These are phyloP conservation scores for Neoboletus subvelutipes DNA, from an alignment of 768 basidiomycete genomes.

Conservation along the genomic window DNA sequence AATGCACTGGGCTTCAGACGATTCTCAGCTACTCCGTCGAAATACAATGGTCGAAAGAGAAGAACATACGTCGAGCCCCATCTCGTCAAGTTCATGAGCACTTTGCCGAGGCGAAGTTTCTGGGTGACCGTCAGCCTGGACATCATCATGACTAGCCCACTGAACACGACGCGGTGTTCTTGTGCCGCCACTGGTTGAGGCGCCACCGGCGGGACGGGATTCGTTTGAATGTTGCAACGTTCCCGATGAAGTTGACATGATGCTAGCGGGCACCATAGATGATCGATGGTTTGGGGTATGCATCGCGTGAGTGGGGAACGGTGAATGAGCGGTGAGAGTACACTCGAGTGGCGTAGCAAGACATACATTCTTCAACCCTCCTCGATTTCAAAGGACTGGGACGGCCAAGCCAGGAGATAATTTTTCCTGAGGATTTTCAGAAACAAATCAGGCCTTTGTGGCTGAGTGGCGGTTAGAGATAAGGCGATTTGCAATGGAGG, in stretches of 20 bases:
- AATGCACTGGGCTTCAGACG: slow-evolving; percentile 46
- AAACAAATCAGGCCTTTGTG: not conserved
- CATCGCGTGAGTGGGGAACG: not conserved
- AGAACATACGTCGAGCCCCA: slow-evolving; percentile 49
- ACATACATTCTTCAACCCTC: slow-evolving; percentile 8
- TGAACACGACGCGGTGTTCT: slow-evolving; percentile 54
- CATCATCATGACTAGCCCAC: slow-evolving; percentile 41
- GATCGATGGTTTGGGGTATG: slow-evolving; percentile 6
- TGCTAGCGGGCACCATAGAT: slow-evolving; percentile 7
- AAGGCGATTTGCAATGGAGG: not conserved
- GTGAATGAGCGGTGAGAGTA: not conserved
- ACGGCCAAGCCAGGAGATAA: not conserved
- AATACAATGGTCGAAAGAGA: not conserved
- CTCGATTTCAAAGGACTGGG: not conserved
- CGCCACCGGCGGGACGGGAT: slow-evolving; percentile 19
- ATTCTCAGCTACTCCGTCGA: not conserved
- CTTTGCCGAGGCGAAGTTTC: slow-evolving; percentile 11
- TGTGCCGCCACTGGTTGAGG: slow-evolving; percentile 27
- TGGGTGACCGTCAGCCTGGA: slow-evolving; percentile 1
- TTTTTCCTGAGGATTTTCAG: not conserved
- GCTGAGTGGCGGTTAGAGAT: not conserved
- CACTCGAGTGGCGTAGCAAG: too few species aligned
- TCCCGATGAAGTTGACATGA: slow-evolving; percentile 18
- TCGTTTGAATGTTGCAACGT: slow-evolving; percentile 6
- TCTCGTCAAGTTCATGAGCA: slow-evolving; percentile 52